phyloP scores from a whole-genome alignment of 2,329 filamentous ascomycete species.

The Ascochyta clinopodiicola region DNA sequence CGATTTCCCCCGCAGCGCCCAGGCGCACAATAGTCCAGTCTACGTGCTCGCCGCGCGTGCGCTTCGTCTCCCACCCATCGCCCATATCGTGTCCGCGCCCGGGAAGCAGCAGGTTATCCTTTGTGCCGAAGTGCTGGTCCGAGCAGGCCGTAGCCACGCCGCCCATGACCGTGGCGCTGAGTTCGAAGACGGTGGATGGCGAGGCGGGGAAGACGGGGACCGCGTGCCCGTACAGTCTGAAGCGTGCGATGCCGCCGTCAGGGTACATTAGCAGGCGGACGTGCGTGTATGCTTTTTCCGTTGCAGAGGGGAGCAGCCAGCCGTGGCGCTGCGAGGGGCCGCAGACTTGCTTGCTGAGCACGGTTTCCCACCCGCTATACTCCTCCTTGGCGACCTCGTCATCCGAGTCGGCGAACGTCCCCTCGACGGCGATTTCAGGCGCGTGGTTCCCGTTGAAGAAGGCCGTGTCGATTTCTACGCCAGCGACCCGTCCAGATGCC shows the following conservation, averaged over 20 bases:
- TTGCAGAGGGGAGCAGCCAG: constrained; percentile 68
- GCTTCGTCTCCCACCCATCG: constrained; percentile 85
- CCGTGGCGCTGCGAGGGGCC: constrained; percentile 76
- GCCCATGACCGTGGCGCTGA: constrained; percentile 79
- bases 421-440: constrained; percentile 78
- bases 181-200: constrained; percentile 70
- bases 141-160: constrained; percentile 77
- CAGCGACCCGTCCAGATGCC: constrained; percentile 72
- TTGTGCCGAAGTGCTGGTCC: constrained; percentile 84
- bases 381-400: constrained; percentile 64
- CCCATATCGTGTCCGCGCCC: constrained; percentile 84
- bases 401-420: constrained; percentile 64
- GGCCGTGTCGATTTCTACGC: constrained; percentile 80
- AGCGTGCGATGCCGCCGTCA: constrained; percentile 82
- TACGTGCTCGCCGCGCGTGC: constrained; percentile 74
- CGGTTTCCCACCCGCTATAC: constrained; percentile 69
- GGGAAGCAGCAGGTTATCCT: constrained; percentile 79
- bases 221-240: constrained; percentile 77
- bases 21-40: constrained; percentile 84
- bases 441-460: constrained; percentile 86
- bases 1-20: constrained; percentile 69
- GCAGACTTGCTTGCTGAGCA: constrained; percentile 73
- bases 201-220: constrained; percentile 77
- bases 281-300: constrained; percentile 75
- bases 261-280: constrained; percentile 85